These are phyloP conservation scores for Dactylellina drechsleri DNA, from an alignment of 2,329 filamentous ascomycete genomes.

Conservation along the genomic window DNA sequence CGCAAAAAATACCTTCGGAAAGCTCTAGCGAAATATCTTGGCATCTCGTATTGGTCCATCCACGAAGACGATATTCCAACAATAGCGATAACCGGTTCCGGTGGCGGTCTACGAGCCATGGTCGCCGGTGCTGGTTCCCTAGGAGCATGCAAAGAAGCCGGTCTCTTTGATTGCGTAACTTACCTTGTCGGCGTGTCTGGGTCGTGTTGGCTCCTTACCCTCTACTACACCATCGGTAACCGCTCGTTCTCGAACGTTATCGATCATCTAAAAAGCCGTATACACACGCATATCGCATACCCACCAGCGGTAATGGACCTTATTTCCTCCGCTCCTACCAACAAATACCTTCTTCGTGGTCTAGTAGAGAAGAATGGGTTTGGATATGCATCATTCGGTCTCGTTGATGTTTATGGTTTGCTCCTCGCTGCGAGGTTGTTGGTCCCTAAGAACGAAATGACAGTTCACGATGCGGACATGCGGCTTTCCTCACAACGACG, in stretches of 20 bases:
- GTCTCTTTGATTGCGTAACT: constrained; percentile 90
- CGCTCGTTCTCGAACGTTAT: constrained; percentile 76
- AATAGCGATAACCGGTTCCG: constrained; percentile 94
- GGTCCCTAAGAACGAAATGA: constrained; percentile 84
- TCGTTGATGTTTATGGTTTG: constrained; percentile 93
- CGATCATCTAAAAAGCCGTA: constrained; percentile 83
- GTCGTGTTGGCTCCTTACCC: constrained; percentile 90
- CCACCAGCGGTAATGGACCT: constrained; percentile 84
- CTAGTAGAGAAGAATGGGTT: constrained; percentile 86
- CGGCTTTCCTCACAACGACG: constrained; percentile 88
- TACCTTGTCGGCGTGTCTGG: constrained; percentile 97
- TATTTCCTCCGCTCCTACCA: constrained; percentile 87
- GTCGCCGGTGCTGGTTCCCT: constrained; percentile 91
- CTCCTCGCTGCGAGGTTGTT: constrained; percentile 84
- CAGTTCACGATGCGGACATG: constrained; percentile 79
- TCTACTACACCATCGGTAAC: constrained; percentile 81
- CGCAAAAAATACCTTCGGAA: constrained; percentile 75
- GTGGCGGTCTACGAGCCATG: constrained; percentile 86
- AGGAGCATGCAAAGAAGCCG: constrained; percentile 82
- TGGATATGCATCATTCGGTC: constrained; percentile 84
- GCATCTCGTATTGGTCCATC: constrained; percentile 79
- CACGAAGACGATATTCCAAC: constrained; percentile 91
- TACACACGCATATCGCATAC: constrained; percentile 90
- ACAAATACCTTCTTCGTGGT: constrained; percentile 87
- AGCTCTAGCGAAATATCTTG: constrained; percentile 84